Conservation (phyloP, 495 filamentous ascomycete species). For the Melanomma pulvis-pyrius region DNA sequence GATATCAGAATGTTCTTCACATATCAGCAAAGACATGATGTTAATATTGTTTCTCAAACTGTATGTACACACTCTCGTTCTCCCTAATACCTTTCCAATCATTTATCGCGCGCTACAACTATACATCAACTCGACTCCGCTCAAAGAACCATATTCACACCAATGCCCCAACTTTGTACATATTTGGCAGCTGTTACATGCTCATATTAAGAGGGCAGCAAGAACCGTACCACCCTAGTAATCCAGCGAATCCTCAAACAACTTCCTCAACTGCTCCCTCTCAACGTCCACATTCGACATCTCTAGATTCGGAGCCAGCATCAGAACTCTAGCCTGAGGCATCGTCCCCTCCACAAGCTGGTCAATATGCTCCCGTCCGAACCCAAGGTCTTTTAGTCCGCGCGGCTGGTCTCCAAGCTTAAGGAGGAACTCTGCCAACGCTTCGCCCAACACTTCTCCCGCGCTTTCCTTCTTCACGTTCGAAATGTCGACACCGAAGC, state of each 20-base stretch:
- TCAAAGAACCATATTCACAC: too few species aligned
- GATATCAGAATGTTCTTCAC: too few species aligned
- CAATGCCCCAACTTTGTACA: too few species aligned
- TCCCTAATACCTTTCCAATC: too few species aligned
- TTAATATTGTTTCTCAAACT: too few species aligned
- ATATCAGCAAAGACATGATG: too few species aligned
- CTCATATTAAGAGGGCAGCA: too few species aligned
- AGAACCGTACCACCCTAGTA: slow-evolving; percentile 50
- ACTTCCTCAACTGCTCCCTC: slow-evolving; percentile 63
- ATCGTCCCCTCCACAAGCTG: slow-evolving; percentile 89
- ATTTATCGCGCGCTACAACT: too few species aligned
- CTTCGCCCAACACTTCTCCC: slow-evolving; percentile 82
- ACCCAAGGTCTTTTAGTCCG: slow-evolving; percentile 83
- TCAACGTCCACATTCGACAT: slow-evolving; percentile 64
- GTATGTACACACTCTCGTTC: too few species aligned
- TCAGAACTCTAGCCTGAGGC: slow-evolving; percentile 85
- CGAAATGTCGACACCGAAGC: slow-evolving; percentile 85
- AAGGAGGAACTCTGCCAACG: slow-evolving; percentile 74
- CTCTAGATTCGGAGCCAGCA: slow-evolving; percentile 82
- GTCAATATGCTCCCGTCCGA: slow-evolving; percentile 71
- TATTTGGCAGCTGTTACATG: too few species aligned
- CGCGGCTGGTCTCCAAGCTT: slow-evolving; percentile 86
- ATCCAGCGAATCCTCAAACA: slow-evolving; percentile 69
- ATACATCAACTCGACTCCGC: too few species aligned
- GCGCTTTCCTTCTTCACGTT: slow-evolving; percentile 85